phyloP scores from a whole-genome alignment of 75 land plant species.

The Larix kaempferi region DNA sequence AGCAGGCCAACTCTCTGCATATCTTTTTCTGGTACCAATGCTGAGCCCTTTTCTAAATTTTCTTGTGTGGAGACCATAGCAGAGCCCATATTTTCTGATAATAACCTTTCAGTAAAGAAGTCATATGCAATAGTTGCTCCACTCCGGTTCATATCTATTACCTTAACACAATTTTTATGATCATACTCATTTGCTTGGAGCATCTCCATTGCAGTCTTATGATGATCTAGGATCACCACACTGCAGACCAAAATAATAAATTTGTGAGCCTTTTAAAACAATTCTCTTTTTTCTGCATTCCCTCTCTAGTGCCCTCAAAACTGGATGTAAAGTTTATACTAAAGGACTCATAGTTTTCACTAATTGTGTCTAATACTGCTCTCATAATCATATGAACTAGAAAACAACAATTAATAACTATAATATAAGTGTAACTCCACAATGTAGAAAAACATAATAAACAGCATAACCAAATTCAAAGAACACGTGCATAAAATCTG shows the following conservation, averaged over 20 bases:
- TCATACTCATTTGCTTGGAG: conserved; percentile 14
- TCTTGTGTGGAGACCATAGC: not conserved
- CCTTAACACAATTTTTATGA: conserved; percentile 35
- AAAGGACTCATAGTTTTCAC: too few species aligned
- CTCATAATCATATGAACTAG: not conserved
- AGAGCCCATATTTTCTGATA: not conserved
- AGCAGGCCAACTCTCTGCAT: conserved; percentile 32
- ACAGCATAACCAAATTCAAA: conserved; percentile 6
- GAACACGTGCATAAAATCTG: not conserved
- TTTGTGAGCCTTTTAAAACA: not conserved
- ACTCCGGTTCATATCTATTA: conserved; percentile 80
- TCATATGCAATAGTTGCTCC: conserved; percentile 91
- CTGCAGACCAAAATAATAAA: conserved; percentile 21
- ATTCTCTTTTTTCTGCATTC: not conserved
- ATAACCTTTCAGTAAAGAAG: conserved; percentile 52
- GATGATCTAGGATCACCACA: conserved; percentile 82
- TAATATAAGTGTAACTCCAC: not conserved
- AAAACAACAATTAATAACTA: not conserved
- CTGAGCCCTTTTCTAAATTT: not conserved
- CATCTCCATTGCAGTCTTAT: conserved; percentile 76
- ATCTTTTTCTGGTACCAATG: conserved; percentile 18
- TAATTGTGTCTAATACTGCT: not conserved
- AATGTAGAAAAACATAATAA: not conserved
- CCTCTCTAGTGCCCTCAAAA: not conserved
- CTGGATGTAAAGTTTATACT: too few species aligned